Evolutionary conservation across 768 basidiomycete species (phyloP).

Genomic region (Suillus discolor): DNA sequence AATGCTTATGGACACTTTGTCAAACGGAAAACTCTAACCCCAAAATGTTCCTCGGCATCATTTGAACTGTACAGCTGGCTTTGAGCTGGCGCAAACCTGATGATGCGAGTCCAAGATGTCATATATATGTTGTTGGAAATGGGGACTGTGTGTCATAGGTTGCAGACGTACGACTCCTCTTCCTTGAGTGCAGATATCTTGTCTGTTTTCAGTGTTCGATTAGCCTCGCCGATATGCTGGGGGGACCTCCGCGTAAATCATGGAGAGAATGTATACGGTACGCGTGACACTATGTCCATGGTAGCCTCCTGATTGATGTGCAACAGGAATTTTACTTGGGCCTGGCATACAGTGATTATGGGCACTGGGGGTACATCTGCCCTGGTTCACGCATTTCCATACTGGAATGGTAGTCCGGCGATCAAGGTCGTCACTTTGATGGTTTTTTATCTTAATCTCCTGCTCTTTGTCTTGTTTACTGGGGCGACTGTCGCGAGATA

Average conservation of each 20-base stretch:
- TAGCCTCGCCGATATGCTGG: not conserved
- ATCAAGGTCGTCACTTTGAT: slow-evolving; percentile 38
- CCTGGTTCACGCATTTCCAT: slow-evolving; percentile 46
- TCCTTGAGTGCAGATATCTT: not conserved
- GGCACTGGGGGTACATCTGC: slow-evolving; percentile 46
- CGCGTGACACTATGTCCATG: not conserved
- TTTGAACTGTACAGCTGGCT: not conserved
- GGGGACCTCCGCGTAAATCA: slow-evolving; percentile 30
- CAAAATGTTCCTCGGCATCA: not conserved
- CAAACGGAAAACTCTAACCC: not conserved
- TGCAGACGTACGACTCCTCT: not conserved
- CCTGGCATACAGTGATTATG: slow-evolving; percentile 52
- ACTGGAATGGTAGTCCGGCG: slow-evolving; percentile 35
- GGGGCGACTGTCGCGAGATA: slow-evolving; percentile 43
- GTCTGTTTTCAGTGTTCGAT: not conserved
- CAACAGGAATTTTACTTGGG: slow-evolving; percentile 46
- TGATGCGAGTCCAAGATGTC: not conserved
- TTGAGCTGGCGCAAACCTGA: not conserved
- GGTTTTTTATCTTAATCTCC: slow-evolving; percentile 43
- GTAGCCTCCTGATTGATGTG: slow-evolving; percentile 5
- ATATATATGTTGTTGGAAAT: not conserved
- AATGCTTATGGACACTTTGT: not conserved
- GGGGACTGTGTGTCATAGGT: not conserved
- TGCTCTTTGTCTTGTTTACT: slow-evolving; percentile 39
- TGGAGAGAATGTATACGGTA: slow-evolving; percentile 42